Base-by-base conservation (phyloP, 1,284 basidiomycete species). In the Ustilago vetiveriae region DNA sequence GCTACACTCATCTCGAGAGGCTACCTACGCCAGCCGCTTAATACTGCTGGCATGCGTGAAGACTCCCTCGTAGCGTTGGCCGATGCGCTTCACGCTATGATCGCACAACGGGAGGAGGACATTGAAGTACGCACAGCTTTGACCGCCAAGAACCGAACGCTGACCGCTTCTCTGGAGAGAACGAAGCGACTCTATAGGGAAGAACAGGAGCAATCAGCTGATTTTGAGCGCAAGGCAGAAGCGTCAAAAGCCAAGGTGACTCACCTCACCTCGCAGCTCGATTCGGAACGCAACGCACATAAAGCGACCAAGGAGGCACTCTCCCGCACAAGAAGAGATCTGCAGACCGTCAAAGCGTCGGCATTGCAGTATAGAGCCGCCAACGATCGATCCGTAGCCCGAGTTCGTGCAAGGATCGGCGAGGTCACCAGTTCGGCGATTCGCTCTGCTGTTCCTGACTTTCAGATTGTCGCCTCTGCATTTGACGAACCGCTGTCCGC, bases 31-130 rank as follows among this genome's bases (percentile, higher is more conserved):
- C 24, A 44, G 8, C 69, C 69, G 29, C 62, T 76, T 26, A 51
- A 64, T 26, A 59, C 75, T 2, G 21, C 51, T 2, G 58, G 58
- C 3, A 55, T 76, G 57, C 48, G 38, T 1, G 16, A 29, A 17
- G 56, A 52, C 2, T 55, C 65, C 14, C 27, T 72, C 6, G 54
- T 55, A 2, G 40, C 47, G 6, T 50, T 76, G 2, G 43, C 69
- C 22, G 68, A 76, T 30, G 66, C 68, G 14, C 40, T 76, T 9
- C 66, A 76, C 35, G 56, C 71, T 24, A 59, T 76, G 53, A 67
- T 76, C 16, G 56, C 69, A 6, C 74, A 76, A 44, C 50, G 74
- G 32, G 68, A 74, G 33, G 52, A 76, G 17, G 74, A 76, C 24
- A 57, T 72, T 29, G 69, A 75, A 32, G 56, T 76, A 8, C 58